Percentiles rank a stretch among this genome's conserved stretches.
These are phyloP conservation scores for Ogataea paradorogensis DNA, from an alignment of 805 yeast genomes.

Conservation along the genomic window DNA sequence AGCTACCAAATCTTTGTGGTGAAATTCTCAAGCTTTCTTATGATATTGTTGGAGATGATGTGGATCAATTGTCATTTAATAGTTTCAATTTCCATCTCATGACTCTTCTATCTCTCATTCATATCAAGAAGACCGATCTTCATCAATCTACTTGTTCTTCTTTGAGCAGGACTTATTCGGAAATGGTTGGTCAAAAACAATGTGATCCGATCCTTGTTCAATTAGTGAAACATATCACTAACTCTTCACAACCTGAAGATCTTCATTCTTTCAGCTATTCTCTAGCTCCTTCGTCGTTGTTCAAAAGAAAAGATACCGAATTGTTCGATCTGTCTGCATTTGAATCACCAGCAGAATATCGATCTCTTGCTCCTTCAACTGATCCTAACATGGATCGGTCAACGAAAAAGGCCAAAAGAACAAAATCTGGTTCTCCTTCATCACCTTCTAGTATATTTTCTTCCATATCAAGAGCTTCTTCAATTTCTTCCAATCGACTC, in stretches of 20 bases:
- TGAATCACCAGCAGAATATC: constrained; percentile 21
- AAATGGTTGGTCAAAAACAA: constrained; percentile 20
- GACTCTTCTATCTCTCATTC: constrained; percentile 25
- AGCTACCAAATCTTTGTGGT: constrained; percentile 18
- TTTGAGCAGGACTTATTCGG: constrained; percentile 20
- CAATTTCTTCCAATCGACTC: constrained; percentile 29
- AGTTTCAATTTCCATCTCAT: constrained; percentile 34
- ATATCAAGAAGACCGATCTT: constrained; percentile 10
- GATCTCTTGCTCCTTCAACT: constrained; percentile 12
- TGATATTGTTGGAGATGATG: constrained; percentile 22
- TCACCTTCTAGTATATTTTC: constrained; percentile 31
- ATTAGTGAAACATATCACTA: constrained; percentile 21
- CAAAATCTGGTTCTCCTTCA: constrained; percentile 28
- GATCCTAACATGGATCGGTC: constrained; percentile 14
- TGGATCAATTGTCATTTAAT: constrained; percentile 28
- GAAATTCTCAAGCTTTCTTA: constrained; percentile 14
- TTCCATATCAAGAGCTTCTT: constrained; percentile 28
- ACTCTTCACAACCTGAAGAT: constrained; percentile 22
- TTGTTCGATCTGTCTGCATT: constrained; percentile 31
- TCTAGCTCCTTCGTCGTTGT: constrained; percentile 20
- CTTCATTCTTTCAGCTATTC: constrained; percentile 24
- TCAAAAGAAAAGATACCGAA: constrained; percentile 19
- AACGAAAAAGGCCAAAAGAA: constrained; percentile 18
- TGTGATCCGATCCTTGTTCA: constrained; percentile 24
- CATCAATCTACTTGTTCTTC: background rate